These are phyloP conservation scores for Dictyostelium brefeldianum DNA, from an alignment of 78 protist species.

Conservation along the genomic window DNA sequence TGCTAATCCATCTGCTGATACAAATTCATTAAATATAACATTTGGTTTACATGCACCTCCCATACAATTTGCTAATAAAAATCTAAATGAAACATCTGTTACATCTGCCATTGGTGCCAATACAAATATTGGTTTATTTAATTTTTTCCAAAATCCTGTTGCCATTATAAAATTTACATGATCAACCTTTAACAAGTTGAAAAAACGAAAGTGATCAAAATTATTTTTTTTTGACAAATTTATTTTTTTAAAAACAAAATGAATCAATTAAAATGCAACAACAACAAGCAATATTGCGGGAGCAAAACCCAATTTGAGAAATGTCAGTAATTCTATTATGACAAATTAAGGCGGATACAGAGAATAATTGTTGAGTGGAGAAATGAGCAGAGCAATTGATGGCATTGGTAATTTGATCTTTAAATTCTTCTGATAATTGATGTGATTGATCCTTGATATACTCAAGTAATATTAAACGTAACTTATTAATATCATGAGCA, in stretches of 20 bases:
- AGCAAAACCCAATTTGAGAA: constrained; percentile 46
- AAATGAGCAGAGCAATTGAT: constrained; percentile 22
- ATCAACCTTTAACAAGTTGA: too few relatives aligned
- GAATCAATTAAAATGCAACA: constrained; percentile 71
- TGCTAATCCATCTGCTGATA: constrained; percentile 34
- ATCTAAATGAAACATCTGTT: constrained; percentile 50
- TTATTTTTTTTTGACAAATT: neutral
- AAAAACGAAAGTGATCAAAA: too few relatives aligned
- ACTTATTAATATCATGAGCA: constrained; percentile 38
- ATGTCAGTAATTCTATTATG: constrained; percentile 62
- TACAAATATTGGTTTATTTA: constrained; percentile 18
- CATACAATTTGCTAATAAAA: neutral
- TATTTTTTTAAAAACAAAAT: constrained; percentile 42
- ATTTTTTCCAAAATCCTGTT: constrained; percentile 26
- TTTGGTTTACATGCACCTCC: neutral
- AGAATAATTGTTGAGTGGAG: constrained; percentile 48
- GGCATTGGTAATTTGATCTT: constrained; percentile 47
- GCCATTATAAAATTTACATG: too few relatives aligned
- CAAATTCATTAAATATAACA: constrained; percentile 50
- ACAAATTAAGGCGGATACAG: constrained; percentile 38
- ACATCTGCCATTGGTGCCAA: constrained; percentile 80
- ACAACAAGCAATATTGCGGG: constrained; percentile 32
- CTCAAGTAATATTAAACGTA: constrained; percentile 4
- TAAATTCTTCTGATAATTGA: constrained; percentile 38
- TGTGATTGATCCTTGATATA: neutral